These are phyloP conservation scores for Zygosaccharomyces lentus DNA, from an alignment of 805 yeast genomes.

Conservation along the genomic window DNA sequence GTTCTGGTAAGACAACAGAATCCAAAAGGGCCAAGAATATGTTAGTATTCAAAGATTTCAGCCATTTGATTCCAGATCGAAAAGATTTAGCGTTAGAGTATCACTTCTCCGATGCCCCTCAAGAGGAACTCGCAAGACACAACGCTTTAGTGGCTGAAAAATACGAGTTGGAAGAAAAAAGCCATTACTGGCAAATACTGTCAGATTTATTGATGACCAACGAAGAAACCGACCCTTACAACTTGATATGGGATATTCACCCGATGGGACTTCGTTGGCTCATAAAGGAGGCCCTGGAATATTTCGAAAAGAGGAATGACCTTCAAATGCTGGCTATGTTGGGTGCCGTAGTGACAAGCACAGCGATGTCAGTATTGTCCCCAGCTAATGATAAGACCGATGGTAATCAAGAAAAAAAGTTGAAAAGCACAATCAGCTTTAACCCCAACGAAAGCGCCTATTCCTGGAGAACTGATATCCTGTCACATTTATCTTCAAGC, in stretches of 20 bases:
- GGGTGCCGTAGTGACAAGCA: conserved; percentile 58
- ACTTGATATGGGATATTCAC: conserved; percentile 76
- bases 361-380: conserved; percentile 2
- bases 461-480: conserved; percentile 13
- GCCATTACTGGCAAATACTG: conserved; percentile 71
- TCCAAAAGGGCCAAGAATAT: conserved; percentile 43
- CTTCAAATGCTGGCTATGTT: conserved; percentile 89
- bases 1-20: conserved; percentile 25
- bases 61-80: conserved; percentile 69
- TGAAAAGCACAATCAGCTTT: conserved; percentile 24
- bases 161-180: conserved; percentile 56
- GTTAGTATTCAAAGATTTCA: conserved; percentile 62
- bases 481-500: conserved; percentile 18
- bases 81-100: conserved; percentile 66
- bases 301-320: conserved; percentile 61
- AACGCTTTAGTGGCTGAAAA: conserved; percentile 68
- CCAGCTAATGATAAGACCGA: not conserved
- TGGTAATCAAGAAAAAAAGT: conserved; percentile 4
- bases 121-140: conserved; percentile 55
- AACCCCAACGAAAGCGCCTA: conserved; percentile 9
- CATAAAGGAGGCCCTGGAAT: conserved; percentile 53
- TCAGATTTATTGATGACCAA: conserved; percentile 35
- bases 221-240: conserved; percentile 25
- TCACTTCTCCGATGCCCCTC: conserved; percentile 58
- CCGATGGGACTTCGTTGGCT: conserved; percentile 72